Evolutionary conservation across 306 rosid genomes (phyloP).

Genomic region (Acacia acuminata): DNA sequence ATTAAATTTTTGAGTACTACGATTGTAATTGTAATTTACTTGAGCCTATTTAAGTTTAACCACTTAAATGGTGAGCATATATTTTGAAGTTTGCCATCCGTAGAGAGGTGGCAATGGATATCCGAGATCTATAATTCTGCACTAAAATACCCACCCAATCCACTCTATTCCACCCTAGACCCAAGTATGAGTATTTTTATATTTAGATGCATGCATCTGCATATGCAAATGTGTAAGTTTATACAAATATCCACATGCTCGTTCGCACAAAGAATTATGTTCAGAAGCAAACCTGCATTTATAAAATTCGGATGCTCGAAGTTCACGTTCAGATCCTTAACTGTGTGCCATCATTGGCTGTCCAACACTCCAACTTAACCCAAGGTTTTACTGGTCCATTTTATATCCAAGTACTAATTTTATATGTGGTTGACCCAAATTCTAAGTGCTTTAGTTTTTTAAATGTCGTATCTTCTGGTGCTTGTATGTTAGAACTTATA

Average conservation of each 20-base stretch:
- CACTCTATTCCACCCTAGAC: background rate
- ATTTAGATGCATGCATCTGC: background rate
- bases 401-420: background rate
- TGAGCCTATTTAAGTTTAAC: constrained; percentile 8
- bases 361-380: background rate
- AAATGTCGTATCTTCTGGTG: background rate
- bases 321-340: background rate
- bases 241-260: background rate
- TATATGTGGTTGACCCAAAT: background rate
- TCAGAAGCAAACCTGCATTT: background rate
- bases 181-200: background rate
- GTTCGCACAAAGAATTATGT: background rate
- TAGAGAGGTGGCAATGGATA: background rate
- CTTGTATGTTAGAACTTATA: background rate
- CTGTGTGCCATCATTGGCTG: background rate
- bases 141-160: background rate
- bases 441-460: background rate
- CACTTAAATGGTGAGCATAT: background rate
- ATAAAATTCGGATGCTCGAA: background rate
- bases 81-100: background rate
- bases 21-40: constrained; percentile 5
- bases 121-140: background rate
- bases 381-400: background rate
- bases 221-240: background rate
- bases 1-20: constrained; percentile 1